phyloP scores from a whole-genome alignment of 2,329 filamentous ascomycete genomes.

The Leptographium flavum region DNA sequence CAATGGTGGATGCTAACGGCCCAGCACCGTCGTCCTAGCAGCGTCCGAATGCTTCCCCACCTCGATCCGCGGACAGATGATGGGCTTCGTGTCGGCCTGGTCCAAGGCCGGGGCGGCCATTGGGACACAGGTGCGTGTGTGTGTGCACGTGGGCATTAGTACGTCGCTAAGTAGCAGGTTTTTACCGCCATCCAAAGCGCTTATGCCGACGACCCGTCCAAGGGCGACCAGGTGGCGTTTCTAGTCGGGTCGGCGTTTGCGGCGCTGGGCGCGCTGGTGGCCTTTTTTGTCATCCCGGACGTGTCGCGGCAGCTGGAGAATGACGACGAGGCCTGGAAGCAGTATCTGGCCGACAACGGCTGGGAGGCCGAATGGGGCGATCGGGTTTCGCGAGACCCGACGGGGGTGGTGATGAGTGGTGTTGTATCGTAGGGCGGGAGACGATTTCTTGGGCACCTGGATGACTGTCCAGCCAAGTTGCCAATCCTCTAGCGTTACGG shows the following conservation, averaged over 20 bases:
- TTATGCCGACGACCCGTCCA: conserved; percentile 21
- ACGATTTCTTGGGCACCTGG: no score
- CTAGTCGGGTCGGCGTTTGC: conserved; percentile 36
- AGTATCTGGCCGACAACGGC: conserved; percentile 26
- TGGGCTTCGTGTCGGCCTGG: conserved; percentile 30
- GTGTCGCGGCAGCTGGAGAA: conserved; percentile 19
- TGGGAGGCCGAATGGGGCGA: conserved; percentile 23
- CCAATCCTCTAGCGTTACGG: no score
- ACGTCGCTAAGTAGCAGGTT: conserved; percentile 13
- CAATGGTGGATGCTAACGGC: not conserved
- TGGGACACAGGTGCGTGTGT: conserved; percentile 22
- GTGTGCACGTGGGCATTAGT: not conserved
- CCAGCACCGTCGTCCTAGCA: conserved; percentile 20
- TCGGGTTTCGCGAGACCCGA: conserved; percentile 15
- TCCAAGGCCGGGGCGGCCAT: conserved; percentile 35
- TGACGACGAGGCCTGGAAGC: conserved; percentile 28
- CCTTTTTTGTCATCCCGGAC: conserved; percentile 31
- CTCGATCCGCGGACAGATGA: conserved; percentile 31
- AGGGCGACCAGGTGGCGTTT: conserved; percentile 34
- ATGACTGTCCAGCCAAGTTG: no score
- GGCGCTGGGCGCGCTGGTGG: conserved; percentile 26
- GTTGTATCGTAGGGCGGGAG: not conserved
- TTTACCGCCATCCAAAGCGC: conserved; percentile 35
- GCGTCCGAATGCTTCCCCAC: conserved; percentile 33
- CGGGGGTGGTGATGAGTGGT: conserved; percentile 6